Evolutionary conservation across 768 basidiomycete species (phyloP).

Genomic region (Mrakia frigida): DNA sequence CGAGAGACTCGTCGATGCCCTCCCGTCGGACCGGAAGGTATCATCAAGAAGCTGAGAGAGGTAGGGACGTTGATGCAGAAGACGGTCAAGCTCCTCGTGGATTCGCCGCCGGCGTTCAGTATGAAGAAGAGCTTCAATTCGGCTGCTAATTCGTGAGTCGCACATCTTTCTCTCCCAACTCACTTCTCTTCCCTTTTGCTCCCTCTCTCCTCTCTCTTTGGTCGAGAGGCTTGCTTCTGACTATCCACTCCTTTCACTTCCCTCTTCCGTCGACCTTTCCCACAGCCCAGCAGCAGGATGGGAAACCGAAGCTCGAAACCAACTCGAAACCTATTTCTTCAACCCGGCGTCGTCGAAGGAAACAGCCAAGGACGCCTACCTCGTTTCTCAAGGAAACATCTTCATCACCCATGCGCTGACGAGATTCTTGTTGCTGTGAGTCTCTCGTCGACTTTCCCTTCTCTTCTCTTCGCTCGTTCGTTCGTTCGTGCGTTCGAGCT

Average conservation of each 20-base stretch:
- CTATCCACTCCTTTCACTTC: neutral
- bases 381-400: conserved; percentile 87
- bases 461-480: too few relatives aligned
- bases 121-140: conserved; percentile 50
- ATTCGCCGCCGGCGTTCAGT: conserved; percentile 69
- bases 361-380: conserved; percentile 79
- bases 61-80: conserved; percentile 72
- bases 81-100: conserved; percentile 66
- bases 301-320: conserved; percentile 74
- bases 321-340: conserved; percentile 86
- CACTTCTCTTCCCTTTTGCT: too few relatives aligned
- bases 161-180: too few relatives aligned
- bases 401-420: conserved; percentile 72
- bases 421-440: conserved; percentile 9
- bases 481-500: too few relatives aligned
- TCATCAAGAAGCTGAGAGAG: conserved; percentile 57
- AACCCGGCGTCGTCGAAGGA: conserved; percentile 81
- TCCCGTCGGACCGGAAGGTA: conserved; percentile 34
- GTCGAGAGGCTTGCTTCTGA: neutral
- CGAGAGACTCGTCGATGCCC: conserved; percentile 37
- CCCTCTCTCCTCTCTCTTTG: neutral
- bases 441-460: neutral
- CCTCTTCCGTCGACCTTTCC: neutral
- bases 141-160: conserved; percentile 33
- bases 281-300: conserved; percentile 52